A percentile compares a stretch with the other conserved stretches of the same genome.
Conservation (phyloP, 1,284 basidiomycete genomes). For the Omphalotus olearius region DNA sequence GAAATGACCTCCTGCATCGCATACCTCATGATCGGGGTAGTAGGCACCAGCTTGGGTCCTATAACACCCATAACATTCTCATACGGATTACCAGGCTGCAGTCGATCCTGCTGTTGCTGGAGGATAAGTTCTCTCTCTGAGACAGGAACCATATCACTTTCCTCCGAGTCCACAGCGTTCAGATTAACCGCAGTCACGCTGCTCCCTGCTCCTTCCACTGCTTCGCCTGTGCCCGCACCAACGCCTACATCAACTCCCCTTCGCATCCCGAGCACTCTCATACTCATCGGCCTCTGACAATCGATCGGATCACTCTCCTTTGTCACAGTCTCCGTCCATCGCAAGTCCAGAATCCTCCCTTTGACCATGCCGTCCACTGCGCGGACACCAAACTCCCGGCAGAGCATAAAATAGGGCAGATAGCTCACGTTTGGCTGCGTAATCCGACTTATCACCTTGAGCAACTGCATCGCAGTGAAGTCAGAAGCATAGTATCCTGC, state of each 20-base stretch:
- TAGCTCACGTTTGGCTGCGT: conserved; percentile 55
- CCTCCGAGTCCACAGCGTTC: conserved; percentile 31
- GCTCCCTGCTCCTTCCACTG: conserved; percentile 18
- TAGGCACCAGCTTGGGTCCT: conserved; percentile 68
- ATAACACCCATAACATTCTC: conserved; percentile 46
- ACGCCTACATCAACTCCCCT: background rate
- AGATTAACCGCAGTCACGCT: conserved; percentile 23
- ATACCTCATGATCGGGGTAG: conserved; percentile 73
- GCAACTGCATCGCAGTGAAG: conserved; percentile 68
- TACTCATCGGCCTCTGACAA: conserved; percentile 1
- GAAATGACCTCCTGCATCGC: conserved; percentile 77
- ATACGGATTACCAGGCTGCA: conserved; percentile 25
- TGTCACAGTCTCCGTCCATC: conserved; percentile 71
- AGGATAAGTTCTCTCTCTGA: conserved; percentile 25
- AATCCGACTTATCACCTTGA: conserved; percentile 72
- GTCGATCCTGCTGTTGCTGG: conserved; percentile 22
- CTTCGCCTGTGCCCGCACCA: conserved; percentile 33
- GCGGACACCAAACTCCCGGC: conserved; percentile 70
- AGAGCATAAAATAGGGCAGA: conserved; percentile 73
- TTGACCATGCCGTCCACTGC: conserved; percentile 81
- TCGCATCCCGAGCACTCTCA: background rate
- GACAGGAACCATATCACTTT: conserved; percentile 44
- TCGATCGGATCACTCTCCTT: conserved; percentile 33
- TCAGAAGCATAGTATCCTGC: conserved; percentile 27
- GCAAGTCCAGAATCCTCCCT: conserved; percentile 65